These are phyloP conservation scores for Aspergillus nomiae DNA, from an alignment of 2,329 filamentous ascomycete genomes.

Conservation along the genomic window DNA sequence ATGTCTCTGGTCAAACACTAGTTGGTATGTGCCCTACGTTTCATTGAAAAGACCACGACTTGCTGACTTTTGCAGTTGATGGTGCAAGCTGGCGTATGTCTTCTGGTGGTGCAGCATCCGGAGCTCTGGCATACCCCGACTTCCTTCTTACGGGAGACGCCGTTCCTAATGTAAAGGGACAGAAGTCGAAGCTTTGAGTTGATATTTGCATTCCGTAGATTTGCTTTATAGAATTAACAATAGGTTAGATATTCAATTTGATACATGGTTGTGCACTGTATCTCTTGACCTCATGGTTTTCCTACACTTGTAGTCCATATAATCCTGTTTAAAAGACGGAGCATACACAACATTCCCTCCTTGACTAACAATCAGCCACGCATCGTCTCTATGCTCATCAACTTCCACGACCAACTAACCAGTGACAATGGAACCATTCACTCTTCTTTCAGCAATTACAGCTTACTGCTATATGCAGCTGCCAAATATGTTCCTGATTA, in stretches of 20 bases:
- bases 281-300: no score
- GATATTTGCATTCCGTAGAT: background rate
- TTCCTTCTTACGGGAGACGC: conserved; percentile 57
- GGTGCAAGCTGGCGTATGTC: conserved; percentile 45
- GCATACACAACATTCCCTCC: no score
- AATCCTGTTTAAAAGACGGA: no score
- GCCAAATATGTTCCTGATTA: background rate
- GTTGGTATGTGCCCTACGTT: conserved; percentile 52
- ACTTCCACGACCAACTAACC: background rate
- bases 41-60: background rate
- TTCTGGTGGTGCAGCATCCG: conserved; percentile 30
- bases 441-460: background rate
- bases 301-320: no score
- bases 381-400: background rate
- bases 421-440: background rate
- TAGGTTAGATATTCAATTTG: no score
- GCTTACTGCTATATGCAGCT: background rate
- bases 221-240: background rate
- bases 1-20: conserved; percentile 79
- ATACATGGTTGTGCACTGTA: background rate
- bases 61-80: conserved; percentile 35
- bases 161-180: conserved; percentile 60
- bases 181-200: conserved; percentile 55
- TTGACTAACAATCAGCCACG: no score
- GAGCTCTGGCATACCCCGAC: conserved; percentile 57